Evolutionary conservation across 2,329 filamentous ascomycete genomes (phyloP).

Genomic region (Exophiala oligosperma): DNA sequence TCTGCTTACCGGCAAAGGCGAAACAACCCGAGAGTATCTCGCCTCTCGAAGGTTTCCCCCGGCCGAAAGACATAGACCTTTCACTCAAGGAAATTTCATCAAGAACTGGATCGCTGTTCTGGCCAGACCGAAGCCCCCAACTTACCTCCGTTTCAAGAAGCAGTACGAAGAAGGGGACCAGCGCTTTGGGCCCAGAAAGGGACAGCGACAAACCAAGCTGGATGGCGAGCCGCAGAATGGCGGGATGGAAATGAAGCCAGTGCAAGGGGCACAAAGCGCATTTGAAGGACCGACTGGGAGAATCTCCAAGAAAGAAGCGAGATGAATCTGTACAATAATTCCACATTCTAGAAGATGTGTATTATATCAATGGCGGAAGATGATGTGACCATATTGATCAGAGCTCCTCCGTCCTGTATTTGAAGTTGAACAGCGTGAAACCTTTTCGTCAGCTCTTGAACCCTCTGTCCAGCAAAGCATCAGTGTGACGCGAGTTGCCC

Average conservation of each 20-base stretch:
- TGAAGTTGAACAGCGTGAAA: background rate
- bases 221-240: conserved; percentile 54
- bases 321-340: conserved; percentile 17
- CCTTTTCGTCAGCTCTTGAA: background rate
- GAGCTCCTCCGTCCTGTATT: background rate
- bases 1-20: conserved; percentile 84
- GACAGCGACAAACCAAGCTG: conserved; percentile 51
- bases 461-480: conserved; percentile 10
- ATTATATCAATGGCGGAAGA: background rate
- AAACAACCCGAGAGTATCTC: conserved; percentile 94
- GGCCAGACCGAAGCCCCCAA: conserved; percentile 78
- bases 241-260: conserved; percentile 70
- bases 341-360: background rate
- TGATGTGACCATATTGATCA: too few relatives aligned
- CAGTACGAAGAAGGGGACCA: conserved; percentile 79
- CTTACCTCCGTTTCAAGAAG: conserved; percentile 84
- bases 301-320: conserved; percentile 21
- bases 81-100: conserved; percentile 72
- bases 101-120: conserved; percentile 82
- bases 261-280: conserved; percentile 45
- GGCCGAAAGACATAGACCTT: conserved; percentile 86
- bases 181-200: conserved; percentile 66
- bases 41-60: conserved; percentile 95
- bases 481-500: conserved; percentile 12
- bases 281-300: conserved; percentile 29